A percentile compares a stretch with the other conserved stretches of the same genome.
phyloP scores from a whole-genome alignment of 371 early-diverging fungal species.

The Nosema bombycis region DNA sequence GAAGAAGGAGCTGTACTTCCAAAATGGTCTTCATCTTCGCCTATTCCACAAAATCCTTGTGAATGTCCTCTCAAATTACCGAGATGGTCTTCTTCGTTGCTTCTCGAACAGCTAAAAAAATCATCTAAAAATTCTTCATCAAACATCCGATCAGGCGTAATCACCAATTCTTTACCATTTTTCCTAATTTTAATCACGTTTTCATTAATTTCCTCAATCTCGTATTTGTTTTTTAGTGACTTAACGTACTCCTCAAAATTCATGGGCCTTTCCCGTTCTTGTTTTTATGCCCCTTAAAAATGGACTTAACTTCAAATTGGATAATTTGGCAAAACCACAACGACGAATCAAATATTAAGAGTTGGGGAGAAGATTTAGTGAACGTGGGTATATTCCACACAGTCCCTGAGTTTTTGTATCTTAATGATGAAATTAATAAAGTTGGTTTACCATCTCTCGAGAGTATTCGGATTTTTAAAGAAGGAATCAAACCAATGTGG shows the following conservation, averaged over 20 bases:
- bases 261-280: neutral
- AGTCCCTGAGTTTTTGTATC: slow-evolving; percentile 82
- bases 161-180: neutral
- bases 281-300: slow-evolving; percentile 19
- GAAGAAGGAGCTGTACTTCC: neutral
- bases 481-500: slow-evolving; percentile 94
- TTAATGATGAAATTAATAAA: slow-evolving; percentile 77
- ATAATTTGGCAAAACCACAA: slow-evolving; percentile 39
- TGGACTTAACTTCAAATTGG: slow-evolving; percentile 35
- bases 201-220: neutral
- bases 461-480: slow-evolving; percentile 89
- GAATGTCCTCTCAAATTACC: neutral
- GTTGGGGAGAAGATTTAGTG: slow-evolving; percentile 79
- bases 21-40: neutral
- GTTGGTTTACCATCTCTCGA: slow-evolving; percentile 74
- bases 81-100: neutral
- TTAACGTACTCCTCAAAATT: neutral
- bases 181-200: neutral
- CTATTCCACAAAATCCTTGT: neutral
- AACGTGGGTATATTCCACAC: slow-evolving; percentile 75
- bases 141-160: neutral
- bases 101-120: neutral
- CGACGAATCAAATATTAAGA: slow-evolving; percentile 68
- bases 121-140: neutral
- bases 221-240: neutral